Evolutionary conservation across 164 flowering plant species (phyloP).

Genomic region (Chimonanthus salicifolius): DNA sequence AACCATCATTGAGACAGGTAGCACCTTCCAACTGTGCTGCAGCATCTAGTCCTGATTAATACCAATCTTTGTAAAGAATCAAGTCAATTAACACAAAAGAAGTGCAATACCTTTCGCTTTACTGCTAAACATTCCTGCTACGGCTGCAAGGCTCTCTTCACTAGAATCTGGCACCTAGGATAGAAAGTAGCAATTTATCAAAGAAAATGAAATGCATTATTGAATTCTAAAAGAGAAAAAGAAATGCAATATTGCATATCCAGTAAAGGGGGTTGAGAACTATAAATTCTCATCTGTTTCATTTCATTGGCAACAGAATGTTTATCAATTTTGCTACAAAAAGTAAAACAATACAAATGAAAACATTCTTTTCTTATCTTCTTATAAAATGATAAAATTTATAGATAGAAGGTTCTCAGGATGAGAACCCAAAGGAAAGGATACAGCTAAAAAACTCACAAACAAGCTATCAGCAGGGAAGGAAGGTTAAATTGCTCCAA

Average conservation of each 20-base stretch:
- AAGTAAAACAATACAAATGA: too few relatives aligned
- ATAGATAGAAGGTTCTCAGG: too few relatives aligned
- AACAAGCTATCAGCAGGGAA: too few relatives aligned
- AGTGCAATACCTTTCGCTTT: constrained; percentile 82
- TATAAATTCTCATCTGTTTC: background rate
- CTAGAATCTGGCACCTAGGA: constrained; percentile 79
- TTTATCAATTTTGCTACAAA: background rate
- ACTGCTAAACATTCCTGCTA: constrained; percentile 99
- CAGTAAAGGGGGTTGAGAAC: background rate
- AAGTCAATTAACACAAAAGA: background rate
- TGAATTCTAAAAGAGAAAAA: background rate
- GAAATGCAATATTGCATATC: background rate
- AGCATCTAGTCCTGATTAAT: too few relatives aligned
- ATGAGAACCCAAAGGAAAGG: too few relatives aligned
- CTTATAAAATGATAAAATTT: too few relatives aligned
- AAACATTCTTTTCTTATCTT: too few relatives aligned
- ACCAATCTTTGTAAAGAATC: background rate
- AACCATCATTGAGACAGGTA: too few relatives aligned
- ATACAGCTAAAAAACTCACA: too few relatives aligned
- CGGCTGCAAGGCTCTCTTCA: constrained; percentile 96
- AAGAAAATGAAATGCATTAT: background rate
- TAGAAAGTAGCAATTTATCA: constrained; percentile 3
- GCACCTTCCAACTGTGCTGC: too few relatives aligned
- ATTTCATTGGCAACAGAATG: background rate
- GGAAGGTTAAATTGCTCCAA: too few relatives aligned